Evolutionary conservation across 352 stramenopile genomes (phyloP), one percentile per base, ranked within the genome.

Genomic region (Pythium biforme): DNA sequence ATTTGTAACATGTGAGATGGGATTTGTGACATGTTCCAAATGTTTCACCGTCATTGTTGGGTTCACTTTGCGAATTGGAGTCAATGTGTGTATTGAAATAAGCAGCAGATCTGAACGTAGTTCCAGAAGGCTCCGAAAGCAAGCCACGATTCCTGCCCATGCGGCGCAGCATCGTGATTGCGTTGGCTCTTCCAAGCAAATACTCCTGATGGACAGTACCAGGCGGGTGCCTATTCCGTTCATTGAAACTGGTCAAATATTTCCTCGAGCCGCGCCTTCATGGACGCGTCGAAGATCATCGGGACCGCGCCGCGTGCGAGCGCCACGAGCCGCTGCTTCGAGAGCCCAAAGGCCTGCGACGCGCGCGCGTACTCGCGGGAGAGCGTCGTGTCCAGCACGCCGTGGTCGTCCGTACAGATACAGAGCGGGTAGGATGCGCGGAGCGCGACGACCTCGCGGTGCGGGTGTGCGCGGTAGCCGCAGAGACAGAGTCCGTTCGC

Each of bases 321-420:
- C 29, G 53, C 71, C 41, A 72, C 45, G 41, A 92, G 69, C 14
- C 72, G 70, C 11, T 26, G 29, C n/a, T 78, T 62, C 26, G 68
- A 72, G 25, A 98, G 74, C 15, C 65, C 60, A 62, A 95, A 97
- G 20, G 89, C 86, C 29, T 78, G 71, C 0, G 77, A 79, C 0
- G 94, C 77, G 17, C 96, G 79, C 34, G 90, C 66, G 39, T 96
- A 93, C 71, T 98, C 95, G 39, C 75, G 83, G 5, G 91, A 92
- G 19, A 96, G 63, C 49, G 85, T 92, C 2, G 92, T 98, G 62
- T 86, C 77, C 50, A 98, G 89, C 15, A 98, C 84, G 33, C 95
- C 94, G 27, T 88, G 79, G 75, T 98, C 95, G 64, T 98, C 95
- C 4, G 95, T 98, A 66, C 89, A 96, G 15, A 98, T 75, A 59